Percentiles rank a stretch among this genome's conserved stretches.
These are phyloP conservation scores for Pyracantha coccinea DNA, from an alignment of 331 rosid species.

Conservation along the genomic window DNA sequence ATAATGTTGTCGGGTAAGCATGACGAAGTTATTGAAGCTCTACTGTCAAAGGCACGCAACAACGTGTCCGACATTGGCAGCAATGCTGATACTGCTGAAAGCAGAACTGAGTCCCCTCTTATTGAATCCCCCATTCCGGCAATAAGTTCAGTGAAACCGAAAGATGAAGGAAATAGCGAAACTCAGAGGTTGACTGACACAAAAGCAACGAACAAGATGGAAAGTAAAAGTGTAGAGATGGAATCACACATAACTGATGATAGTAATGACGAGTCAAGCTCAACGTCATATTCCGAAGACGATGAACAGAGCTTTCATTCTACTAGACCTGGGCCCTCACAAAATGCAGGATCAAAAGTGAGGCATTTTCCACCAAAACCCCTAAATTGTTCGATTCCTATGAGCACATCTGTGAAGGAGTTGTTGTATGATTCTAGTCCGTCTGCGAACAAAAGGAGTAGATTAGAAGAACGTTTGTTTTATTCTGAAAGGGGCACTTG, in stretches of 20 bases:
- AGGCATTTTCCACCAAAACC: constrained; percentile 14
- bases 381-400: constrained; percentile 12
- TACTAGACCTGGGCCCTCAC: constrained; percentile 13
- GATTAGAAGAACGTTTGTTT: constrained; percentile 27
- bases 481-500: constrained; percentile 22
- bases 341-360: constrained; percentile 9
- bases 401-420: constrained; percentile 14
- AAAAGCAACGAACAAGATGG: constrained; percentile 14
- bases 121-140: not conserved
- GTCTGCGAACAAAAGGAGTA: constrained; percentile 23
- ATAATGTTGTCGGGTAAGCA: constrained; percentile 32
- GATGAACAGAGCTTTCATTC: constrained; percentile 5
- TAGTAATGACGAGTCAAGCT: constrained; percentile 23
- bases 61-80: not conserved
- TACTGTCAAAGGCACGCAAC: constrained; percentile 21
- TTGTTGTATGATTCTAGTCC: constrained; percentile 26
- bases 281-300: constrained; percentile 19
- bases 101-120: not conserved
- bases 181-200: not conserved
- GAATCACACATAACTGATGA: constrained; percentile 19
- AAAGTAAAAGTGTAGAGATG: constrained; percentile 16
- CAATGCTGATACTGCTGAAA: constrained; percentile 7
- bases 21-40: constrained; percentile 44
- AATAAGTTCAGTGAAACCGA: constrained; percentile 2
- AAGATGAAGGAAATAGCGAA: constrained; percentile 7